Base-by-base conservation (phyloP, 208 protist genomes). In the Leptomonas seymouri region DNA sequence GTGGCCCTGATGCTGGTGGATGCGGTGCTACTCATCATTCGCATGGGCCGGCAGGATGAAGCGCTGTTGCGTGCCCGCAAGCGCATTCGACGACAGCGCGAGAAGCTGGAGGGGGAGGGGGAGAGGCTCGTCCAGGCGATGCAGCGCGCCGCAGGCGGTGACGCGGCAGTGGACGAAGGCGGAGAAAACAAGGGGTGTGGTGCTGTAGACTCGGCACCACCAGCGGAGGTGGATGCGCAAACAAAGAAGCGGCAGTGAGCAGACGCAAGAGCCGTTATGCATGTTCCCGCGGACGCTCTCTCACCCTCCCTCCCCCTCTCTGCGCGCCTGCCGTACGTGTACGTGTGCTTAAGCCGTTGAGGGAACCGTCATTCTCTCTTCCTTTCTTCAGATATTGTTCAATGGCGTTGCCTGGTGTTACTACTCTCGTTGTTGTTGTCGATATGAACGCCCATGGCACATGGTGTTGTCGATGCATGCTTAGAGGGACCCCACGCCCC, bases 1-100 rank as follows among this genome's bases (percentile, higher is more conserved):
- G 65, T 88, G 31, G 34, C 65, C 65, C 90, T 94, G 86, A 65
- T 94, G 63, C 56, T 94, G 39, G 89, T 94, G 23, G 89, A 94
- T 67, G 81, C 86, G 3, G 61, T 79, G 66, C 78, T 94, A 51
- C 76, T 94, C 2, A 71, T 91, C 14, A 76, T 84, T n/a, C 81
- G 82, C 16, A 60, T 94, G 7, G 57, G 71, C 7, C 77, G 78
- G n/a, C 59, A 86, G 50, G 89, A 94, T 60, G 80, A 78, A 45
- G 76, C 65, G 50, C 58, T 69, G 39, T 44, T 58, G 30, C 85
- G 72, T 39, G 66, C 61, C 5, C 69, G 62, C 48, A 41, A 58
- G n/a, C 69, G 66, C 27, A 66, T 71, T 42, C 67, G 48, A 31
- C 61, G 45, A 49, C 64, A 65, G 61, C 74, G 69, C 3, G 60